Evolutionary conservation across 202 grass and related monocot species (phyloP).

Genomic region (Zizania palustris): DNA sequence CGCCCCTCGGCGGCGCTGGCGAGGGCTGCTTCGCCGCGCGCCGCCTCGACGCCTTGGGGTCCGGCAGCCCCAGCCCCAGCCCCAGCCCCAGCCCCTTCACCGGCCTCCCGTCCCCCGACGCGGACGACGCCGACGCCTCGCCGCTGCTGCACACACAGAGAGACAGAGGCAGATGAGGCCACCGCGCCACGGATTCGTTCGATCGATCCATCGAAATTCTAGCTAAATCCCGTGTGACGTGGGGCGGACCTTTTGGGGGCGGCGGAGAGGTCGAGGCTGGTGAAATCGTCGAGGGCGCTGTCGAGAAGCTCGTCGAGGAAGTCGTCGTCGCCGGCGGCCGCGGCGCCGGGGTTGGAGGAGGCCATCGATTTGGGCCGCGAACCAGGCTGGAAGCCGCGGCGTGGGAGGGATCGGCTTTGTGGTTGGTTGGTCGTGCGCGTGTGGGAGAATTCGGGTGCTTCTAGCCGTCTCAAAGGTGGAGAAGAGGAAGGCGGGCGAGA

Average conservation of each 20-base stretch:
- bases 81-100: slow-evolving; percentile 73
- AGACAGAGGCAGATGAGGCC: neutral
- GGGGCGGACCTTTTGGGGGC: slow-evolving; percentile 43
- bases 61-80: slow-evolving; percentile 71
- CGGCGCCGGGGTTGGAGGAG: slow-evolving; percentile 31
- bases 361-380: slow-evolving; percentile 34
- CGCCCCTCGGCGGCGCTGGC: slow-evolving; percentile 35
- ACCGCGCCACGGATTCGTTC: slow-evolving; percentile 20
- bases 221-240: neutral
- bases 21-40: slow-evolving; percentile 53
- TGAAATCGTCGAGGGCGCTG: slow-evolving; percentile 98
- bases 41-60: slow-evolving; percentile 63
- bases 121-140: slow-evolving; percentile 42
- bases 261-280: slow-evolving; percentile 63
- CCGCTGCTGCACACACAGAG: neutral
- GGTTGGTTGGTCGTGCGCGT: neutral
- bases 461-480: neutral
- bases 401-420: slow-evolving; percentile 25
- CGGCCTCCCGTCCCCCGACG: slow-evolving; percentile 32
- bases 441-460: neutral
- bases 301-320: slow-evolving; percentile 81
- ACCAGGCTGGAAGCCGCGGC: neutral
- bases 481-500: neutral
- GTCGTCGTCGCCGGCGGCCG: slow-evolving; percentile 35
- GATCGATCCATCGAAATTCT: neutral